Conservation (phyloP, 306 rosid species). For the Spatholobus suberectus region DNA sequence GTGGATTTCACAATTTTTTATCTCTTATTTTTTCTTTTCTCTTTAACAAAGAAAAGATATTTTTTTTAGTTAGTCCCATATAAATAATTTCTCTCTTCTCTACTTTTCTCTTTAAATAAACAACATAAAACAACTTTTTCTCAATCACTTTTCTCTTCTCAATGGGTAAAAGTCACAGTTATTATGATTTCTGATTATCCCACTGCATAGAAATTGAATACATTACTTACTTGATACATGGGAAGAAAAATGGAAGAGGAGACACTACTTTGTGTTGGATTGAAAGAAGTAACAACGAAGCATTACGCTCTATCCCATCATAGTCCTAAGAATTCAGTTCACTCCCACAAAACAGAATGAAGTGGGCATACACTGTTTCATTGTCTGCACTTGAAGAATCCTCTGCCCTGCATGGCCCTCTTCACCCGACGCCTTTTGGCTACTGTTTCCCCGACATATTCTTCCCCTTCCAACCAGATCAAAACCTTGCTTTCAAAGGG, state of each 20-base stretch:
- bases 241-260: background rate
- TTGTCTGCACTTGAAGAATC: background rate
- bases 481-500: constrained; percentile 55
- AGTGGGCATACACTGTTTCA: constrained; percentile 47
- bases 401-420: constrained; percentile 34
- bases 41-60: no score
- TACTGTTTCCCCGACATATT: constrained; percentile 9
- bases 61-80: no score
- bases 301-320: background rate
- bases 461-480: constrained; percentile 43
- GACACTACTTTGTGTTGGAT: background rate
- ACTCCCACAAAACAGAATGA: background rate
- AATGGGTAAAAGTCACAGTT: no score
- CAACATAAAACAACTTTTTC: no score
- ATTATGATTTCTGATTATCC: no score
- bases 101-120: no score
- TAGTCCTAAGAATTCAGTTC: background rate
- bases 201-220: no score
- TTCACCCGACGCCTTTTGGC: constrained; percentile 28
- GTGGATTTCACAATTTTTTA: no score
- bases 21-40: no score
- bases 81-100: no score
- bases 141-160: no score
- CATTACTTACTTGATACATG: background rate
- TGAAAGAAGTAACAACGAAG: background rate